Percentiles rank a stretch among this genome's conserved stretches.
These are phyloP conservation scores for Bocquillonia castaneifolia DNA, from an alignment of 441 rosid genomes.

Conservation along the genomic window DNA sequence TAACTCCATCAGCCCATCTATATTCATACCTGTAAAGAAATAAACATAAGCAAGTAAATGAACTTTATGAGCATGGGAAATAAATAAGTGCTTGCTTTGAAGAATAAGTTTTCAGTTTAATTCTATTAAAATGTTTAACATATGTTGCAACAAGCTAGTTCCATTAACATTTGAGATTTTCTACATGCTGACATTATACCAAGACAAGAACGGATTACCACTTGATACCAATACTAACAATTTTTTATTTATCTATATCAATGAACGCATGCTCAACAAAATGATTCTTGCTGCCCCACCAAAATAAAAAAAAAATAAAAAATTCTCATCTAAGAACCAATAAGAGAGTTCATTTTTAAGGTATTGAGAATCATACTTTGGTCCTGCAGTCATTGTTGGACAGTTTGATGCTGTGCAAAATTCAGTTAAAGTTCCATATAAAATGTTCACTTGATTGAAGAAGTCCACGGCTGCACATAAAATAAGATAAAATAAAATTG, in stretches of 20 bases:
- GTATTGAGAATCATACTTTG: slow-evolving; percentile 52
- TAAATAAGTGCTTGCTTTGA: slow-evolving; percentile 13
- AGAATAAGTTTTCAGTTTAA: neutral
- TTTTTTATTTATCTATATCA: too few species aligned
- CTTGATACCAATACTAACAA: too few species aligned
- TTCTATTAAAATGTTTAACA: neutral
- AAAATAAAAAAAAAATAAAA: too few species aligned
- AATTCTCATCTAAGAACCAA: too few species aligned
- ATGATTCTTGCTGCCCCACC: too few species aligned
- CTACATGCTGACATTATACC: neutral
- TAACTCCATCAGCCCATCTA: slow-evolving; percentile 98
- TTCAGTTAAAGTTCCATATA: slow-evolving; percentile 89
- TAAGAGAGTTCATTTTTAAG: neutral
- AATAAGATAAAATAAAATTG: too few species aligned
- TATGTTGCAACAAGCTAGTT: too few species aligned
- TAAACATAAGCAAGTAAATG: neutral
- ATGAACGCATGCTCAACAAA: too few species aligned
- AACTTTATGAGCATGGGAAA: neutral
- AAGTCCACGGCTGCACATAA: slow-evolving; percentile 84
- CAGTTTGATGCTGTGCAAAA: slow-evolving; percentile 85
- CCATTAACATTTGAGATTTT: neutral
- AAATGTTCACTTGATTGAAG: slow-evolving; percentile 97
- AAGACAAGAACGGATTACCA: neutral
- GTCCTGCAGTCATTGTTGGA: slow-evolving; percentile 97
- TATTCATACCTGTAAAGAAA: slow-evolving; percentile 64